phyloP scores from a whole-genome alignment of 352 stramenopile genomes.

The Peronospora farinosa region DNA sequence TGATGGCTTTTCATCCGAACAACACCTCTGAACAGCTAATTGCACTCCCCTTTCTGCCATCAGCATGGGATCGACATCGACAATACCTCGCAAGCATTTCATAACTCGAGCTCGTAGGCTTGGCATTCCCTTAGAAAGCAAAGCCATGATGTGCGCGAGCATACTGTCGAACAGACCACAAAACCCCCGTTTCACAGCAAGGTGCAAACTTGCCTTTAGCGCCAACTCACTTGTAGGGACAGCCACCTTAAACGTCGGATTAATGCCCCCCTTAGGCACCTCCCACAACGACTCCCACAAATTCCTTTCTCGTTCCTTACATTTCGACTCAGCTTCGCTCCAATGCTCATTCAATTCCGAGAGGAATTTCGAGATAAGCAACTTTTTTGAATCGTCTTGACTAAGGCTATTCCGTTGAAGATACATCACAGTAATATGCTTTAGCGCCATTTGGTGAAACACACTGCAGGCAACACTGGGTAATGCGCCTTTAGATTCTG shows the following conservation, averaged over 20 bases:
- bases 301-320: slow-evolving; percentile 20
- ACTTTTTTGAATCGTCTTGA: slow-evolving; percentile 39
- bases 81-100: slow-evolving; percentile 65
- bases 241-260: slow-evolving; percentile 41
- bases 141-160: slow-evolving; percentile 63
- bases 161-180: slow-evolving; percentile 63
- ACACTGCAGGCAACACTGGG: background rate
- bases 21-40: slow-evolving; percentile 54
- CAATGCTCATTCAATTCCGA: slow-evolving; percentile 18
- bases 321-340: slow-evolving; percentile 3
- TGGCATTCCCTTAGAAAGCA: slow-evolving; percentile 65
- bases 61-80: slow-evolving; percentile 79
- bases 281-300: slow-evolving; percentile 56
- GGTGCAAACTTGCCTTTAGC: slow-evolving; percentile 38
- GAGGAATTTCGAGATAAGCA: slow-evolving; percentile 61
- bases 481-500: slow-evolving; percentile 1
- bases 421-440: slow-evolving; percentile 60
- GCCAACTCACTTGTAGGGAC: slow-evolving; percentile 40
- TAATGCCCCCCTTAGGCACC: slow-evolving; percentile 20
- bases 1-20: slow-evolving; percentile 69
- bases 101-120: slow-evolving; percentile 72
- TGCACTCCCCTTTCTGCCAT: slow-evolving; percentile 67
- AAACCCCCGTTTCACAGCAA: slow-evolving; percentile 54
- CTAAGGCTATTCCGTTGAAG: slow-evolving; percentile 33
- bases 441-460: slow-evolving; percentile 34